Percentiles rank a stretch among this genome's conserved stretches.
Conservation (phyloP, 129 eudicot species). For the Dittrichia graveolens region DNA sequence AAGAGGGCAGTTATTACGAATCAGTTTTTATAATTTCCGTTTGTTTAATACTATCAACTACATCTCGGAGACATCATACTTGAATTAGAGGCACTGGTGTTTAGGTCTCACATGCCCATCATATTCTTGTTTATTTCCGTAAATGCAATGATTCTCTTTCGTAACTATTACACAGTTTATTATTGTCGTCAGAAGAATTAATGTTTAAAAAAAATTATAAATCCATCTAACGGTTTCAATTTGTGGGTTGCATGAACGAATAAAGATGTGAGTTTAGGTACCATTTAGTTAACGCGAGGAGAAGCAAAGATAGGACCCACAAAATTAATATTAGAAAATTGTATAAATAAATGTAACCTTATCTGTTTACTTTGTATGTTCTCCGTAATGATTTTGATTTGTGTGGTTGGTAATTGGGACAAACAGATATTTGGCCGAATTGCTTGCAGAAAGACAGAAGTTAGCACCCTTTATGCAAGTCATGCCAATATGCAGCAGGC, state of each 20-base stretch:
- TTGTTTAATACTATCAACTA: slow-evolving; percentile 16
- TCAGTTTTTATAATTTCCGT: neutral
- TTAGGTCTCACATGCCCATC: neutral
- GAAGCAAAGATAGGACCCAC: slow-evolving; percentile 10
- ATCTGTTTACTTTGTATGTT: slow-evolving; percentile 2
- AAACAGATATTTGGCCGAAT: slow-evolving; percentile 67
- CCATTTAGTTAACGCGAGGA: neutral
- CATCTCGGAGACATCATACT: slow-evolving; percentile 5
- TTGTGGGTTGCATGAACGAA: slow-evolving; percentile 14
- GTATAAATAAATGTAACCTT: neutral
- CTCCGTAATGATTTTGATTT: slow-evolving; percentile 9
- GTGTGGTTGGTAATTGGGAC: slow-evolving; percentile 24
- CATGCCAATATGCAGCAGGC: slow-evolving; percentile 76
- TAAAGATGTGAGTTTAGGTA: slow-evolving; percentile 12
- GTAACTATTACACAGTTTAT: neutral
- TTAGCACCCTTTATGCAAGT: slow-evolving; percentile 74
- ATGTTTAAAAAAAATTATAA: neutral
- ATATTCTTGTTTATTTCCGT: neutral
- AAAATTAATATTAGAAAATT: neutral
- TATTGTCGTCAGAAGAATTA: neutral
- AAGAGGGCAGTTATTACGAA: neutral
- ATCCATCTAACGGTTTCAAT: neutral
- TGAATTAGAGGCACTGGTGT: slow-evolving; percentile 1
- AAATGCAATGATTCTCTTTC: slow-evolving; percentile 3
- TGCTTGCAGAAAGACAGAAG: slow-evolving; percentile 73